Percentiles rank a stretch among this genome's conserved stretches.
These are phyloP conservation scores for Yamadazyma aaseri DNA, from an alignment of 1,139 yeast genomes.

Conservation along the genomic window DNA sequence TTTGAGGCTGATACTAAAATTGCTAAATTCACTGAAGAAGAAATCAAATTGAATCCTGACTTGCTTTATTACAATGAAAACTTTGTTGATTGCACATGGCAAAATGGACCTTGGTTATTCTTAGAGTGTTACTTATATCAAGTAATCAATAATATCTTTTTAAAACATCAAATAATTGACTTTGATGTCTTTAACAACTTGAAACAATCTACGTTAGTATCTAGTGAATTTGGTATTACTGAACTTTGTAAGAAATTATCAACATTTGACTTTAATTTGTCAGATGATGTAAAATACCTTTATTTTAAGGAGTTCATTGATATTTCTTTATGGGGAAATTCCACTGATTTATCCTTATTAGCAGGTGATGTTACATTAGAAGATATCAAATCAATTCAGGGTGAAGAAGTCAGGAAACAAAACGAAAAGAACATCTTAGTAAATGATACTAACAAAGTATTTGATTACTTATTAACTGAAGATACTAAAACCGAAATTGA, in stretches of 20 bases:
- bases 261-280: constrained; percentile 36
- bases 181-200: constrained; percentile 72
- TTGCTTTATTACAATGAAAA: constrained; percentile 51
- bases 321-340: constrained; percentile 96
- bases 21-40: constrained; percentile 41
- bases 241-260: constrained; percentile 76
- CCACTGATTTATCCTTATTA: constrained; percentile 86
- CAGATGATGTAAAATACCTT: constrained; percentile 47
- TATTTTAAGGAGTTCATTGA: constrained; percentile 78
- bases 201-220: constrained; percentile 71
- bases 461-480: constrained; percentile 40
- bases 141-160: constrained; percentile 47
- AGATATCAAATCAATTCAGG: constrained; percentile 88
- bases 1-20: constrained; percentile 40
- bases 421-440: constrained; percentile 80
- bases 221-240: constrained; percentile 74
- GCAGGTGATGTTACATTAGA: constrained; percentile 78
- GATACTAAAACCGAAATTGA: constrained; percentile 58
- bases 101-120: constrained; percentile 88
- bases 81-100: constrained; percentile 54
- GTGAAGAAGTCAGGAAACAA: constrained; percentile 79
- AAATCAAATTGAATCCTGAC: constrained; percentile 38
- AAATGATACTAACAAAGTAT: constrained; percentile 71
- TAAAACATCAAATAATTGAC: constrained; percentile 23
- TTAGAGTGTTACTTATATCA: constrained; percentile 86